Evolutionary conservation across 495 filamentous ascomycete genomes (phyloP).

Genomic region (Aspergillus sclerotioniger): DNA sequence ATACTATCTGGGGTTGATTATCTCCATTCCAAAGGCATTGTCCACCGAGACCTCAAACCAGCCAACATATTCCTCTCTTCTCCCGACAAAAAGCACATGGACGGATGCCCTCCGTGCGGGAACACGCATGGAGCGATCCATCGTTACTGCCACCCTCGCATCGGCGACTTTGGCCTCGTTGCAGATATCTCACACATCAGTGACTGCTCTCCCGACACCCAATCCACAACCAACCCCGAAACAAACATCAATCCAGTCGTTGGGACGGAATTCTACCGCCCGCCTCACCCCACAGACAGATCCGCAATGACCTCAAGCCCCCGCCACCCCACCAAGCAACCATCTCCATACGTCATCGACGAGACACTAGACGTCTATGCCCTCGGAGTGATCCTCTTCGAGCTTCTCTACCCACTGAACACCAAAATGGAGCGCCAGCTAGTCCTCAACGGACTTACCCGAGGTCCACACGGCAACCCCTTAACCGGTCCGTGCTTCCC

Average conservation of each 20-base stretch:
- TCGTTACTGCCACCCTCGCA: conserved; percentile 48
- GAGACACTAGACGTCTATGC: conserved; percentile 56
- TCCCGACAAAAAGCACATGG: conserved; percentile 25
- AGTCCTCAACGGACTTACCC: conserved; percentile 45
- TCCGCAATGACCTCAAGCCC: background rate
- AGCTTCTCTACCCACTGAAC: conserved; percentile 48
- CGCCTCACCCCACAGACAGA: conserved; percentile 26
- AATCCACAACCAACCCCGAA: conserved; percentile 17
- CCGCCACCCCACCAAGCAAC: background rate
- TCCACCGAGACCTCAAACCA: conserved; percentile 70
- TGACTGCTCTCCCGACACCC: conserved; percentile 18
- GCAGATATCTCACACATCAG: conserved; percentile 50
- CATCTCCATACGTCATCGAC: conserved; percentile 35
- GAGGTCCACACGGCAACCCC: conserved; percentile 18
- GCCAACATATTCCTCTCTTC: conserved; percentile 64
- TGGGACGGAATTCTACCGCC: conserved; percentile 50
- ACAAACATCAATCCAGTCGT: conserved; percentile 36
- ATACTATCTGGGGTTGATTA: conserved; percentile 56
- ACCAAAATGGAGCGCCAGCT: conserved; percentile 56
- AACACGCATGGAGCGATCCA: conserved; percentile 17
- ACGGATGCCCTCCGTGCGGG: conserved; percentile 34
- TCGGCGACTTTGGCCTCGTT: conserved; percentile 55
- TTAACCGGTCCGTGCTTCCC: conserved; percentile 25
- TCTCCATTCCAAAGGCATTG: conserved; percentile 58
- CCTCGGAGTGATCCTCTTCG: conserved; percentile 53